Evolutionary conservation across 2,329 filamentous ascomycete genomes (phyloP).

Genomic region (Fusarium sp.): DNA sequence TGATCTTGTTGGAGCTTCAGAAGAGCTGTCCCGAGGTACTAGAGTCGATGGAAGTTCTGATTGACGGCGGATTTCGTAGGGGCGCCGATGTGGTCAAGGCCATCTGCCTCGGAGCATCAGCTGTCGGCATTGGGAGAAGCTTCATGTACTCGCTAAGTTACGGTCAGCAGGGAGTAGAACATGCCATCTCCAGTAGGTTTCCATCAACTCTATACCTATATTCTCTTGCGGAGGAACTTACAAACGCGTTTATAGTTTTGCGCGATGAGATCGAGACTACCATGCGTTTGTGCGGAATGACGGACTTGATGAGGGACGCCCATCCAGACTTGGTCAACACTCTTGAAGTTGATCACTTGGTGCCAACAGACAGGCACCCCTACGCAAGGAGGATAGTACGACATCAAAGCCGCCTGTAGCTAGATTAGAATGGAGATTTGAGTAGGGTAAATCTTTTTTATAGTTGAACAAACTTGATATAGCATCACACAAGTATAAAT

Average conservation of each 20-base stretch:
- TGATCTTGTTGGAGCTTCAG: constrained; percentile 72
- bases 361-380: neutral
- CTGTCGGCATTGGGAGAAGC: constrained; percentile 71
- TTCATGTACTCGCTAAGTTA: constrained; percentile 71
- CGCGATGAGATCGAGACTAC: constrained; percentile 72
- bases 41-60: constrained; percentile 67
- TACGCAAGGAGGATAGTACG: constrained; percentile 1
- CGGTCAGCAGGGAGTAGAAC: constrained; percentile 65
- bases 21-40: constrained; percentile 70
- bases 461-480: neutral
- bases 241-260: constrained; percentile 39
- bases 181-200: constrained; percentile 61
- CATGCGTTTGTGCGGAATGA: constrained; percentile 74
- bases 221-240: neutral
- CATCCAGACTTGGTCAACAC: constrained; percentile 9
- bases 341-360: neutral
- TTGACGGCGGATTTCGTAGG: constrained; percentile 73
- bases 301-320: constrained; percentile 55
- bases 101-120: constrained; percentile 71
- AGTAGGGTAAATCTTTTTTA: neutral
- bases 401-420: neutral
- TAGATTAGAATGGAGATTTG: neutral
- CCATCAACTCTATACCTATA: neutral
- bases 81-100: constrained; percentile 76
- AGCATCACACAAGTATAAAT: neutral